Base-by-base conservation (phyloP, 495 filamentous ascomycete species). In the Aspergillus biplanus region DNA sequence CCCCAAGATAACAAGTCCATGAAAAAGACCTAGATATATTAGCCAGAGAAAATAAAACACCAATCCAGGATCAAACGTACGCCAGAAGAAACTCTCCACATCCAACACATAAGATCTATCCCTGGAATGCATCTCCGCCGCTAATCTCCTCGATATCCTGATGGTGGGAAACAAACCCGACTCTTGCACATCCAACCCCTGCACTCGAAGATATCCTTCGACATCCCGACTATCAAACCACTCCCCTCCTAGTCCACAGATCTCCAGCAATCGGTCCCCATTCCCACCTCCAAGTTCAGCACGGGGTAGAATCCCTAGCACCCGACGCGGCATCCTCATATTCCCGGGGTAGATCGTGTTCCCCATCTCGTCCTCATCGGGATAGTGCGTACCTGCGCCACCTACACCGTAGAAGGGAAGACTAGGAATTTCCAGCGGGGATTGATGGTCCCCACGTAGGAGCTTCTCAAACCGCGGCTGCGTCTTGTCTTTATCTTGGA, bases 181-280 rank as follows among this genome's bases (percentile, higher is more conserved):
- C 6, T 49, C 66, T 47, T 74, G 62, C 12, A 71, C 33, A 18
- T 65, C 55, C 3, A 73, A 44, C 8, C 72, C 72, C 50, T 69
- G 62, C 32, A 52, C 53, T 35, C 67, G 58, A 6, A 78, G 63
- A 65, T 70, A 76, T 13, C 67, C 67, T 46, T 94, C 89, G 2
- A 92, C 89, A 67, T 93, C 91, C 49, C 86, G 80, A 12, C 86
- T 77, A 65, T 93, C 89, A 63, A 89, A 88, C 82, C 88, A 93
- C 52, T 90, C 85, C 15, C 90, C 88, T 35, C 84, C 80, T 71
- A 86, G 84, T 0, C 82, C 86, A 49, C 34, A 57, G 13, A 58
- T 42, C 5, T 65, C 58, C 0, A 69, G 46, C 11, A 42, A 8
- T 18, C 27, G 32, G 8, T 64, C 55, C 35, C 16, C 34, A 44